Base-by-base conservation (phyloP, 2,329 filamentous ascomycete species). In the Claviceps purpurea region DNA sequence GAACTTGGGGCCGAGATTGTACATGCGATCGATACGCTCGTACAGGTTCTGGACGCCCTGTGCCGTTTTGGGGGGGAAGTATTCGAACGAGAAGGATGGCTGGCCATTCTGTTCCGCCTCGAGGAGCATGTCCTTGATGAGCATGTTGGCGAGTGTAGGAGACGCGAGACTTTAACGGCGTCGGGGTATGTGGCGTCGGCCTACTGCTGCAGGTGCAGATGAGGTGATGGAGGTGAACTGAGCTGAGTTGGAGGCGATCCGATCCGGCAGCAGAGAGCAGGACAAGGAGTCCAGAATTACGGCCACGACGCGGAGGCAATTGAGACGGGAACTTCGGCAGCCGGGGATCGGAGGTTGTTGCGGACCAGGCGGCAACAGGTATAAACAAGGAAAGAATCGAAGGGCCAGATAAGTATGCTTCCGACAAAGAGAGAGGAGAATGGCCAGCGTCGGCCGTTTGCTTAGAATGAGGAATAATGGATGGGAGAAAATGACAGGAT, bases 11-110 rank as follows among this genome's bases (percentile, higher is more conserved):
- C 89, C 93, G 57, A 94, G 81, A 63, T 85, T 81, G 70, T 95
- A 89, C 93, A 98, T 98, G 71, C 90, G 89, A 71, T 98, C 93
- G 87, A 98, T 97, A 61, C 93, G 88, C 62, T 98, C 93, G 76
- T 98, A 98, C 54, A 98, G 83, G 69, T 98, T 98, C 73, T 98
- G 93, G 13, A 98, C 91, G 77, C 93, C 93, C 72, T 93, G 88
- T 11, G 88, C 86, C 7, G 93, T 98, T 75, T 98, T 98, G 41
- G 93, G 93, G 50, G 93, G 93, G 72, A 98, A 98, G 77, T 95
- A 98, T 70, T 98, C 93, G 74, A 98, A 98, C 55, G 93, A 98
- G 76, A 96, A 96, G 65, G 89, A 93, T 53, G 90, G 85, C 63
- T 85, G 80, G 66, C 83, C 82, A 63, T 84, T 81, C 72, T 79